Evolutionary conservation across 495 filamentous ascomycete species (phyloP).

Genomic region (Tetracladium marchalianum): DNA sequence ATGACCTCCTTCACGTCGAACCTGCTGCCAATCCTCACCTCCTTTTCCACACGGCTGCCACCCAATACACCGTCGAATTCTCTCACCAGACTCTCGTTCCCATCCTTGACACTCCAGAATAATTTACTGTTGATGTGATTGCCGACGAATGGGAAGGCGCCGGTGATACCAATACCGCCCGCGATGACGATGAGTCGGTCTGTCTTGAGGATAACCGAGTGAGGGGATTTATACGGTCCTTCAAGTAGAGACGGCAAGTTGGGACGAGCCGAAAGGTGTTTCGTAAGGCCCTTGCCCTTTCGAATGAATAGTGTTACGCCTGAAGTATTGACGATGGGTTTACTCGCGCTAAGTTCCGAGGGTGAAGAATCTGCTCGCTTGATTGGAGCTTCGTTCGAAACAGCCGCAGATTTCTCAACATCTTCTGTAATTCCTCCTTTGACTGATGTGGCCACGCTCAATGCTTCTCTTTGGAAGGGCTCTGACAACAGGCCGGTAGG

Average conservation of each 20-base stretch:
- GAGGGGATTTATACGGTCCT: conserved; percentile 20
- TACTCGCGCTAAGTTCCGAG: too few relatives aligned
- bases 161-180: conserved; percentile 36
- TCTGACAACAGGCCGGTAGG: conserved; percentile 20
- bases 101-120: conserved; percentile 24
- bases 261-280: conserved; percentile 7
- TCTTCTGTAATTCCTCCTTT: background rate
- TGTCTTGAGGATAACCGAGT: conserved; percentile 10
- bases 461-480: background rate
- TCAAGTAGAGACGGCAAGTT: conserved; percentile 23
- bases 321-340: background rate
- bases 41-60: conserved; percentile 17
- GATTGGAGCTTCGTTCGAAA: background rate
- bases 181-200: conserved; percentile 31
- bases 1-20: conserved; percentile 15
- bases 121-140: conserved; percentile 31
- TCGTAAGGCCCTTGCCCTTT: conserved; percentile 22
- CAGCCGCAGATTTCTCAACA: background rate
- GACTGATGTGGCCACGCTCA: background rate
- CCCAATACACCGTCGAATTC: conserved; percentile 18
- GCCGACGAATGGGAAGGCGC: conserved; percentile 19
- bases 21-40: conserved; percentile 23
- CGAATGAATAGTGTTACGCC: conserved; percentile 25
- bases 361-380: background rate
- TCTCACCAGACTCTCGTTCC: conserved; percentile 9